Base-by-base conservation (phyloP, 805 yeast species). In the Brettanomyces bruxellensis region DNA sequence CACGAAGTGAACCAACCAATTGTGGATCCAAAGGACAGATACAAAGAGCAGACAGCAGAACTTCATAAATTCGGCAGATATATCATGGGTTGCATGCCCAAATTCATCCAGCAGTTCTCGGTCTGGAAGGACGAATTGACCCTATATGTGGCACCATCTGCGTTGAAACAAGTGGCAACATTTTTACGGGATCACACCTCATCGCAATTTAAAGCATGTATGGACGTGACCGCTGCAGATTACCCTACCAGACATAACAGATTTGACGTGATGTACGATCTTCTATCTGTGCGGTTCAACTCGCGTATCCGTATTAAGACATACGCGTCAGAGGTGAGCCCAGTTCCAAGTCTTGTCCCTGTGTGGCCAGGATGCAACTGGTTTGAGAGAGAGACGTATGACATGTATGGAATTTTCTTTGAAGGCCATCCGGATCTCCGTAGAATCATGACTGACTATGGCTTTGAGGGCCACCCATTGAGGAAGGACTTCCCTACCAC, bases 401-500 rank as follows among this genome's bases (percentile, higher is more conserved):
- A 87, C 64, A 71, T 87, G 77, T 87, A 77, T 62, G 95, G 95
- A 39, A 78, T 87, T 49, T 86, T 86, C 67, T 87, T 87, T 60
- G 91, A 84, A 66, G 86, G 83, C 49, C 95, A 87, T 66, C 95
- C 95, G 5, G 95, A 86, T 66, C 72, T 86, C 61, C 80, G 95
- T 69, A 76, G 95, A 69, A 86, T 86, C 65, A 76, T 86, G 80
- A 86, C 95, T 47, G 95, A 86, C 67, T 86, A 86, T 65, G 95
- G 95, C 23, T 86, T 87, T 57, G 95, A 86, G 67, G 95, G 95
- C 45, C 93, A 86, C 62, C 95, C 95, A 12, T 74, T 86, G 62
- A 78, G 95, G 67, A 87, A 87, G 66, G 95, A 87, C 67, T 87
- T 87, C 83, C 95, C 95, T 56, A 81, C 91, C 39, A 84, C 93